Base-by-base conservation (phyloP, 345 rosid species). In the Murraya paniculata region DNA sequence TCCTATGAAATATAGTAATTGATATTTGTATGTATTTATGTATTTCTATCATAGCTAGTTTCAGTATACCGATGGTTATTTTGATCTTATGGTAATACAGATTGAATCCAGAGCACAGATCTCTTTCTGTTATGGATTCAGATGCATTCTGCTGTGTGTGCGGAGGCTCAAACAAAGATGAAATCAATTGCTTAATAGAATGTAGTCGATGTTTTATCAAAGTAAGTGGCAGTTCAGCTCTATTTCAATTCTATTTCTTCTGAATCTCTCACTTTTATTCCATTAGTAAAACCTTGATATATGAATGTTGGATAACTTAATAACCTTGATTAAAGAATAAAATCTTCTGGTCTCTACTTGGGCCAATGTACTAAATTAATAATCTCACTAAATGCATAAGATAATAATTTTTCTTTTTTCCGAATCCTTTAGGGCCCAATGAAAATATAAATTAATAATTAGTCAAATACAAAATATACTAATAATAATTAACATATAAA, bases 91-190 rank as follows among this genome's bases (percentile, higher is more conserved):
- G 71, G 77, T 76, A 41, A 55, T 58, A 60, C 84, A 87, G 90
- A 64, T 48, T 56, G 64, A 70, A 66, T 36, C 65, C 55, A 38
- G 82, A 77, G 56, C 72, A 64, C 35, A 68, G 57, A 64, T 65
- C 30, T 68, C 27, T 53, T 19, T 24, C 82, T 75, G n/a, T 48
- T 36, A 27, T 11, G 22, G 77, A 76, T 71, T 68, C 80, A 41
- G 81, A 83, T 69, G 81, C 72, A 70, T 79, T 82, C 65, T 87
- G 90, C 85, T 80, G 84, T 68, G 90, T 87, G 22, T 87, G 90
- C 79, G 85, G 88, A 75, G 85, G 84, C 82, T 84, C 88, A 84
- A 82, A 79, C 57, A 77, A 74, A 59, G 88, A 85, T 77, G 85
- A 87, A 66, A 57, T 80, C 62, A 87, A 87, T 74, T 80, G 77